Conservation (phyloP, 2,329 filamentous ascomycete species). For the Gaeumannomyces sp. region DNA sequence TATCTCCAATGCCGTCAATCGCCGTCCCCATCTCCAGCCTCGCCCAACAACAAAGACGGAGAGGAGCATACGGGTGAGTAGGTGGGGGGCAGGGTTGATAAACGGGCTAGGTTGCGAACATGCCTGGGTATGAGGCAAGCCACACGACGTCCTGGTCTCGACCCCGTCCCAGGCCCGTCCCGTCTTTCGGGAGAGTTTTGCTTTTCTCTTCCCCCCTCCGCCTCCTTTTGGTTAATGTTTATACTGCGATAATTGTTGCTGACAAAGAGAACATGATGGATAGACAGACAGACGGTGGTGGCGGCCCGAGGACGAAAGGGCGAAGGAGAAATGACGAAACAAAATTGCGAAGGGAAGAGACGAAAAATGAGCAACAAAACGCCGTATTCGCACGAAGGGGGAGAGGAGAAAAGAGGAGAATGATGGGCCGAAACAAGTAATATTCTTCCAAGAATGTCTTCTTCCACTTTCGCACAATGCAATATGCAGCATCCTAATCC, state of each 20-base stretch:
- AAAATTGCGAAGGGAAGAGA: background rate
- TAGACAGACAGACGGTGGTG: background rate
- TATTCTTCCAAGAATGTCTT: background rate
- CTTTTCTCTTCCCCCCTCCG: no score
- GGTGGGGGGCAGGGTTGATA: background rate
- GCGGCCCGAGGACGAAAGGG: background rate
- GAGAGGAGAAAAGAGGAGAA: background rate
- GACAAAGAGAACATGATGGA: background rate
- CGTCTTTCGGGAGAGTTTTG: background rate
- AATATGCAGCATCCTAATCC: constrained; percentile 3
- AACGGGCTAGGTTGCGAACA: background rate
- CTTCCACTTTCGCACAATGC: constrained; percentile 4
- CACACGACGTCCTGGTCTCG: background rate
- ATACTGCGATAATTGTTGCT: background rate
- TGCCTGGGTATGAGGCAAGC: background rate
- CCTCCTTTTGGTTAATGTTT: background rate
- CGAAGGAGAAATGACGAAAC: background rate
- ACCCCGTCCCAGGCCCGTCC: background rate
- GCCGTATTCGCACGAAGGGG: background rate
- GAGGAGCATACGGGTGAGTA: no score
- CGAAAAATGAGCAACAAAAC: background rate
- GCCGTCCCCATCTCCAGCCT: no score
- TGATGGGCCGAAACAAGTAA: background rate
- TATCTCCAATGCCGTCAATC: background rate
- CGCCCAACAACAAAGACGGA: background rate